Conservation (phyloP, 306 rosid genomes). For the Begonia loranthoides region DNA sequence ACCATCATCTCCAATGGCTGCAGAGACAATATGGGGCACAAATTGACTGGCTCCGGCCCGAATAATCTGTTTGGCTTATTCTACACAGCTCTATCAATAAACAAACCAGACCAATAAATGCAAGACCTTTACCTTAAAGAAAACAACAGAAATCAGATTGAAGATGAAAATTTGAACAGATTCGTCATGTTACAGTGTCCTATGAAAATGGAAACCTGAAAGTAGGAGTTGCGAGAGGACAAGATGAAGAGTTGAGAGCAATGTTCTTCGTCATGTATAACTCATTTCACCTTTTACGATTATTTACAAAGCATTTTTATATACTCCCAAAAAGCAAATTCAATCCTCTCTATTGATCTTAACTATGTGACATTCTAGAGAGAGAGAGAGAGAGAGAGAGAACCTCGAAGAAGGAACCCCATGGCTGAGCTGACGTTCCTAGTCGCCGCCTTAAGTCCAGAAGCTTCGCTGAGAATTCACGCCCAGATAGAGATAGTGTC, state of each 20-base stretch:
- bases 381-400: background rate
- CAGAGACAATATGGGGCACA: slow-evolving; percentile 80
- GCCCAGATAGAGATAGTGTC: slow-evolving; percentile 86
- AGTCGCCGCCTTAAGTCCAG: slow-evolving; percentile 93
- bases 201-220: background rate
- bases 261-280: background rate
- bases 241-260: background rate
- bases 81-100: slow-evolving; percentile 52
- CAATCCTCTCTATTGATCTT: background rate
- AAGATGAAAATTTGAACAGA: no score
- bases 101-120: background rate
- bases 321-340: no score
- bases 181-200: background rate
- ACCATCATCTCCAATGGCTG: slow-evolving; percentile 76
- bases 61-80: slow-evolving; percentile 45
- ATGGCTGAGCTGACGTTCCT: slow-evolving; percentile 77
- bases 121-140: background rate
- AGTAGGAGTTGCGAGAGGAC: background rate
- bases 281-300: background rate
- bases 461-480: slow-evolving; percentile 41
- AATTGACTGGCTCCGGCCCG: slow-evolving; percentile 46
- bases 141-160: no score
- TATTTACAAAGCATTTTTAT: background rate
- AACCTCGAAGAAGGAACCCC: slow-evolving; percentile 44
- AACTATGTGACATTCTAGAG: background rate